Conservation (phyloP, 2,329 filamentous ascomycete genomes). For the Aspergillus uvarum region DNA sequence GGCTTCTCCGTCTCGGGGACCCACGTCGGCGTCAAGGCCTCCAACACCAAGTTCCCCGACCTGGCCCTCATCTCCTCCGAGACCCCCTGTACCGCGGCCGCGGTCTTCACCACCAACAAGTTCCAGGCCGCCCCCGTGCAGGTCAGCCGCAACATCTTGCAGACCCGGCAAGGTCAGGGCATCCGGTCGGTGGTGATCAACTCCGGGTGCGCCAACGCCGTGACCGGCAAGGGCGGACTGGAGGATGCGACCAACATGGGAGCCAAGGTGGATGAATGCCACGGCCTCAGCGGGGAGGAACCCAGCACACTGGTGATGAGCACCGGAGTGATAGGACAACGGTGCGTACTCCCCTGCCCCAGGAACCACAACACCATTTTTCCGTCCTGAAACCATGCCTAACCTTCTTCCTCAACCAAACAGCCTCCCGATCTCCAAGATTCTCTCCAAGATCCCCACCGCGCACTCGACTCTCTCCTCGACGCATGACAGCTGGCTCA, state of each 20-base stretch:
- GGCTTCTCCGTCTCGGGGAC: slow-evolving; percentile 86
- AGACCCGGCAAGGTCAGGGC: slow-evolving; percentile 64
- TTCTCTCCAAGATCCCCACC: slow-evolving; percentile 75
- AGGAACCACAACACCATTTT: too few species aligned
- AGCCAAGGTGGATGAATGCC: slow-evolving; percentile 68
- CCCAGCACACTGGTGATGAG: slow-evolving; percentile 90
- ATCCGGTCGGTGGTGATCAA: slow-evolving; percentile 86
- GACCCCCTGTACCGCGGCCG: slow-evolving; percentile 78
- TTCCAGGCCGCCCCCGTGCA: slow-evolving; percentile 96
- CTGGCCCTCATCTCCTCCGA: slow-evolving; percentile 87
- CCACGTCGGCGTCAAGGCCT: slow-evolving; percentile 89
- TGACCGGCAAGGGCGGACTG: slow-evolving; percentile 85
- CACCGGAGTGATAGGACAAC: slow-evolving; percentile 94
- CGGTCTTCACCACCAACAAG: slow-evolving; percentile 96
- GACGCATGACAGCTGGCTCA: slow-evolving; percentile 82
- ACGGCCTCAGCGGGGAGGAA: slow-evolving; percentile 43
- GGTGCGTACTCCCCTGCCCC: slow-evolving; percentile 47
- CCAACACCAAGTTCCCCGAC: slow-evolving; percentile 88
- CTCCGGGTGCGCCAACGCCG: slow-evolving; percentile 94
- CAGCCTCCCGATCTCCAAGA: slow-evolving; percentile 86
- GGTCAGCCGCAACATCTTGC: slow-evolving; percentile 72
- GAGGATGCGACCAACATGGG: slow-evolving; percentile 89
- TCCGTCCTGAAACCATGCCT: slow-evolving; percentile 2
- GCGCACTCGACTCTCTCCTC: slow-evolving; percentile 70
- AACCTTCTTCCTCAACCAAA: background rate